Evolutionary conservation across 129 eudicot species (phyloP), one percentile per base, ranked within the genome.

Genomic region (Rutidosis leptorrhynchoides): DNA sequence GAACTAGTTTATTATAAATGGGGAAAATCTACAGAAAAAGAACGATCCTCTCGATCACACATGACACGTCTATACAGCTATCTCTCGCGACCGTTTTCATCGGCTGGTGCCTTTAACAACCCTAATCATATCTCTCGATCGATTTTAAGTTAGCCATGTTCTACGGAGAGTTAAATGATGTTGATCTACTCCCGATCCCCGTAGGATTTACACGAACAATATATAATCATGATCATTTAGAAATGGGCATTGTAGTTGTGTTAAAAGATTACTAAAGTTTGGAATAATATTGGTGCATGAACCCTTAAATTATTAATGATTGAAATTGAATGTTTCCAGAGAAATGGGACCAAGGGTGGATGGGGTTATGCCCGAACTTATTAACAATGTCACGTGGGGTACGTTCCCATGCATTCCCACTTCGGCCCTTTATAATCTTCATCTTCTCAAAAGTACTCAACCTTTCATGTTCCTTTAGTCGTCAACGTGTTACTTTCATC

Each of bases 311-410:
- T 11, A 63, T 2, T 16, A 17, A 40, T 73, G 77, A 73, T 73
- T 73, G 48, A 73, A 37, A 73, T 73, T 73, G 48, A 73, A 37
- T 53, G 58, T 54, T 37, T 62, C 55, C 58, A 75, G 26, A 33
- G 10, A 43, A 75, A 51, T 60, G 80, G 74, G 80, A 29, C 74
- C 70, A 40, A 14, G 30, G 30, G 2, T 12, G 57, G 57, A 68
- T 52, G 80, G 70, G 61, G 19, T 35, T 49, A 60, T 67, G 69
- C 69, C 26, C 48, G 28, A 58, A 42, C 57, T n/a, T 62, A 58
- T 26, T 25, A 67, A 75, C 71, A 68, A 26, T 33, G 57, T 20
- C 80, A 75, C 80, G 80, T 75, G 80, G 74, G 64, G 16, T 40
- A 52, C 80, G 16, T 40, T 61, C 80, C 68, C 74, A 75, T 75